These are phyloP conservation scores for Dictyostelium intermedium DNA, from an alignment of 78 protist species.

Conservation along the genomic window DNA sequence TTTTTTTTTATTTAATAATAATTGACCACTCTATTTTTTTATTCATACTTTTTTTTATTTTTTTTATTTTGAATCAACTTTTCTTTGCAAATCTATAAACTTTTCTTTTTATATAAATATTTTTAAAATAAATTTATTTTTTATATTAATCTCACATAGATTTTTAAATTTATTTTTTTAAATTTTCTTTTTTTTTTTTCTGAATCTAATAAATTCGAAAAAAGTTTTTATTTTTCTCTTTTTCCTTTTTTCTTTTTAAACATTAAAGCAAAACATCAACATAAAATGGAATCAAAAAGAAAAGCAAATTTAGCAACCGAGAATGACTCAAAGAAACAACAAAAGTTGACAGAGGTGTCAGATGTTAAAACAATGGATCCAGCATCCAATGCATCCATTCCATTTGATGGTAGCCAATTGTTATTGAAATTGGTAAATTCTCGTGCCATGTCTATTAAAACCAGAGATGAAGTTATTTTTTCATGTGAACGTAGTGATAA, in stretches of 20 bases:
- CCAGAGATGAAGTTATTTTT: conserved; percentile 63
- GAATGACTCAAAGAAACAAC: neutral
- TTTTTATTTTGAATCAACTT: no score
- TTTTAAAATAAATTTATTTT: no score
- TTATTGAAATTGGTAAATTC: conserved; percentile 27
- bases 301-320: conserved; percentile 22
- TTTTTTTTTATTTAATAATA: no score
- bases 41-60: no score
- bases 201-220: neutral
- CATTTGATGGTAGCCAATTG: conserved; percentile 18
- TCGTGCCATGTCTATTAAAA: conserved; percentile 41
- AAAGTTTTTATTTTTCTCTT: neutral
- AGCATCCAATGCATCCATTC: neutral
- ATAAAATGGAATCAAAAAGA: conserved; percentile 28
- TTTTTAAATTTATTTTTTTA: neutral
- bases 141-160: neutral
- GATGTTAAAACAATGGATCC: neutral
- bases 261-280: neutral
- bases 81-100: neutral
- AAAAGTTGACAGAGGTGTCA: neutral
- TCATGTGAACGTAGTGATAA: conserved; percentile 42
- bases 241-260: neutral
- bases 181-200: neutral
- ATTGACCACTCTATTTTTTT: no score
- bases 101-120: no score